A percentile compares a stretch with the other conserved stretches of the same genome.
phyloP scores from a whole-genome alignment of 2,329 filamentous ascomycete genomes.

The Epichloe elymi region DNA sequence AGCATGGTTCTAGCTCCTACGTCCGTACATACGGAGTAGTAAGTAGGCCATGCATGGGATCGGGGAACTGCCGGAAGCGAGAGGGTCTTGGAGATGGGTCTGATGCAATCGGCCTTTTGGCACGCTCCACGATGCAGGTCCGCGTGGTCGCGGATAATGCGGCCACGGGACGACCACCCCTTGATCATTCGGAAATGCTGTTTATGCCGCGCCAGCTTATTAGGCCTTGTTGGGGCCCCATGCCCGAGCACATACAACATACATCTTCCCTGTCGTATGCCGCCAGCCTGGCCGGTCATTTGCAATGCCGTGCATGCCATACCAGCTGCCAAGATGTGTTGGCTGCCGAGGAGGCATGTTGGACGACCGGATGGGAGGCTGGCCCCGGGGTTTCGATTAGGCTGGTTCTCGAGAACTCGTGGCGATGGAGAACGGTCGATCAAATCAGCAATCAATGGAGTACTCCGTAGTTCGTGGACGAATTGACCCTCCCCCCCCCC shows the following conservation, averaged over 20 bases:
- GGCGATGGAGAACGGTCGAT: neutral
- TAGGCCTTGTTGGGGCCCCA: neutral
- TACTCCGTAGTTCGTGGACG: neutral
- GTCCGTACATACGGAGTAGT: too few relatives aligned
- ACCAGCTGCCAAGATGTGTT: too few relatives aligned
- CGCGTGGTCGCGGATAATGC: conserved; percentile 3
- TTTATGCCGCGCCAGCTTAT: neutral
- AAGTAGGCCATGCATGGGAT: neutral
- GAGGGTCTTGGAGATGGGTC: neutral
- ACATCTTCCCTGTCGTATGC: too few relatives aligned
- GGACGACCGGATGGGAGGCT: too few relatives aligned
- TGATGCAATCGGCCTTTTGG: conserved; percentile 2
- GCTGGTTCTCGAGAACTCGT: neutral
- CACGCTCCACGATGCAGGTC: conserved; percentile 4
- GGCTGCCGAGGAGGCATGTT: too few relatives aligned
- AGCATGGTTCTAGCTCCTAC: too few relatives aligned
- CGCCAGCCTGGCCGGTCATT: too few relatives aligned
- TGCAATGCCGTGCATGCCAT: too few relatives aligned
- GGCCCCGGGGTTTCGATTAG: neutral
- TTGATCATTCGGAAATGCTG: neutral
- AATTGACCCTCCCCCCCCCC: neutral
- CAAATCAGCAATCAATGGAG: neutral
- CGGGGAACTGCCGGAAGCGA: neutral
- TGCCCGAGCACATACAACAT: too few relatives aligned
- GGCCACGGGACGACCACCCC: neutral